These are phyloP conservation scores for Yamadazyma friedrichii DNA, from an alignment of 1,139 yeast species.

Conservation along the genomic window DNA sequence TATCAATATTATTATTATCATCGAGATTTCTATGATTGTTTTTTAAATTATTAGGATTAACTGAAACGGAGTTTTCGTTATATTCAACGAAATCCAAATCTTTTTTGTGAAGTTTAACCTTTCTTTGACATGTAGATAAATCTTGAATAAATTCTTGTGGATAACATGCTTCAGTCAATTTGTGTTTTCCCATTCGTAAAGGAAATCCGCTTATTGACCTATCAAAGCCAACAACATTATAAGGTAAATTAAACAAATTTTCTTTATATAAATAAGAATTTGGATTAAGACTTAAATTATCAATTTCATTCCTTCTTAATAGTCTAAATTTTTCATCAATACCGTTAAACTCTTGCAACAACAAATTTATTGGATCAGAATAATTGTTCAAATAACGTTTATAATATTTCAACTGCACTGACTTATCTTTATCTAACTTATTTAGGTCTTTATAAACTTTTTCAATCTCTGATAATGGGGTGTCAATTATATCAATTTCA, in stretches of 20 bases:
- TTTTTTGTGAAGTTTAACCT: constrained; percentile 35
- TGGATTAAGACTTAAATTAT: constrained; percentile 27
- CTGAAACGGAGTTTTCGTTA: constrained; percentile 19
- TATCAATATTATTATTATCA: background rate
- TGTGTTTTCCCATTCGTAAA: constrained; percentile 26
- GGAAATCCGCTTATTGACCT: constrained; percentile 42
- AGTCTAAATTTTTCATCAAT: constrained; percentile 35
- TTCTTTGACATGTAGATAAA: constrained; percentile 30
- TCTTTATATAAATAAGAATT: constrained; percentile 28
- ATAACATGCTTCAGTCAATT: constrained; percentile 18
- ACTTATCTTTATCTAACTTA: constrained; percentile 37
- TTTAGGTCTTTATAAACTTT: constrained; percentile 31
- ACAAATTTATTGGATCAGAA: constrained; percentile 31
- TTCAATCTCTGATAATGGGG: constrained; percentile 28
- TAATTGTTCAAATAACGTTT: constrained; percentile 31
- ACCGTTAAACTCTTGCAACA: constrained; percentile 39
- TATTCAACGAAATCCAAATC: constrained; percentile 40
- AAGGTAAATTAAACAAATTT: constrained; percentile 33
- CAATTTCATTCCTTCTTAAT: constrained; percentile 35
- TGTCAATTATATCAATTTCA: constrained; percentile 33
- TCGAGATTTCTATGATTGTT: background rate
- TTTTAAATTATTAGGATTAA: constrained; percentile 15
- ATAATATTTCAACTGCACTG: constrained; percentile 40
- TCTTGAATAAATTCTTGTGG: constrained; percentile 47
- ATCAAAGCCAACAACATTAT: constrained; percentile 48